Conservation (phyloP, 2,329 filamentous ascomycete genomes). For the Raffaelea arxii region DNA sequence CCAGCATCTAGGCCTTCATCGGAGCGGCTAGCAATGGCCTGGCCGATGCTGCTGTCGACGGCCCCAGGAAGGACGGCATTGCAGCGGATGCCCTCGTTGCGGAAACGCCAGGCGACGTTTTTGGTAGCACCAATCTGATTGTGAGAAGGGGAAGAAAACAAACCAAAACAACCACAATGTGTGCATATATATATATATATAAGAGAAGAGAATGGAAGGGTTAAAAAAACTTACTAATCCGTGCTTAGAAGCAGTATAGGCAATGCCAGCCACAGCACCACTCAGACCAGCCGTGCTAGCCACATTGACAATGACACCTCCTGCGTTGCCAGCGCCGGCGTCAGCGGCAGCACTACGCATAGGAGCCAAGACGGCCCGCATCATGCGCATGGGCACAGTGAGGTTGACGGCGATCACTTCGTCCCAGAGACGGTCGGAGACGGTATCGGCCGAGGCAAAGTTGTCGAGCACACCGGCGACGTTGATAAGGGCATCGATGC, state of each 20-base stretch:
- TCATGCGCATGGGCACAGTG: slow-evolving; percentile 42
- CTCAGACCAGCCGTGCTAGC: slow-evolving; percentile 32
- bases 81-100: slow-evolving; percentile 32
- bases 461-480: slow-evolving; percentile 41
- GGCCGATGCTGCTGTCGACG: slow-evolving; percentile 20
- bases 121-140: slow-evolving; percentile 32
- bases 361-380: slow-evolving; percentile 29
- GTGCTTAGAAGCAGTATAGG: slow-evolving; percentile 24
- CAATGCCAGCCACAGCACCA: slow-evolving; percentile 25
- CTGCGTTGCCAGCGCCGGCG: slow-evolving; percentile 1
- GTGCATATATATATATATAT: no score
- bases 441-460: slow-evolving; percentile 29
- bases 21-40: slow-evolving; percentile 13
- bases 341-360: slow-evolving; percentile 17
- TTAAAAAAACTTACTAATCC: slow-evolving; percentile 22
- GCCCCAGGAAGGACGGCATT: slow-evolving; percentile 32
- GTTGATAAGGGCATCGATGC: slow-evolving; percentile 45
- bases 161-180: not conserved
- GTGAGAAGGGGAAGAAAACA: not conserved
- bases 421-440: slow-evolving; percentile 21
- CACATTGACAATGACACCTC: slow-evolving; percentile 39
- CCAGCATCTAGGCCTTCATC: slow-evolving; percentile 16
- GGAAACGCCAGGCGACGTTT: slow-evolving; percentile 35
- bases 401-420: slow-evolving; percentile 31
- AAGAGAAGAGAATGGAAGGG: not conserved